These are phyloP conservation scores for Linnemannia zychae DNA, from an alignment of 192 early-diverging fungal genomes.

Conservation along the genomic window DNA sequence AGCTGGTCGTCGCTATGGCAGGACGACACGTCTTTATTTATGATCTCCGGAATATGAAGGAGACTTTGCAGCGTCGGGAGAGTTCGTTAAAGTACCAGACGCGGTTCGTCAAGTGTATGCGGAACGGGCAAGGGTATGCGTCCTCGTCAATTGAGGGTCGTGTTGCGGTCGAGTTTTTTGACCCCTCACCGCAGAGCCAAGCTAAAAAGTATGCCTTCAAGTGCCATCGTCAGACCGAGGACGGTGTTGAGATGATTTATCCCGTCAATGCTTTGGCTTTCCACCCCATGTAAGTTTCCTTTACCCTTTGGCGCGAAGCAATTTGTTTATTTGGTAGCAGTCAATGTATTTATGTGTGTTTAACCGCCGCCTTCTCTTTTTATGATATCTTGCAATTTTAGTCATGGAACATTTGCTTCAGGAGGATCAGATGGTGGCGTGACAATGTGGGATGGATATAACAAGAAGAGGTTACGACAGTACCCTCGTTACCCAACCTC, in stretches of 20 bases:
- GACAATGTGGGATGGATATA: constrained; percentile 92
- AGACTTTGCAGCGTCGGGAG: constrained; percentile 78
- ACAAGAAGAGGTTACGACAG: constrained; percentile 89
- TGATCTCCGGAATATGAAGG: constrained; percentile 87
- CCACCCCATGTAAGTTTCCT: constrained; percentile 80
- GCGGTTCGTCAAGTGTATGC: constrained; percentile 85
- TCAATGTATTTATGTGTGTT: neutral
- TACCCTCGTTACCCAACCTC: constrained; percentile 87
- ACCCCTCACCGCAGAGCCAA: constrained; percentile 73
- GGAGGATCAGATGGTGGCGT: constrained; percentile 95
- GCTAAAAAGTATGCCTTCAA: constrained; percentile 96
- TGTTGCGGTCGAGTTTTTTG: constrained; percentile 94
- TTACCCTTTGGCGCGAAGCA: neutral
- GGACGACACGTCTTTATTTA: constrained; percentile 83
- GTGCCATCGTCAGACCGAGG: constrained; percentile 87
- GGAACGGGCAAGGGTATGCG: constrained; percentile 90
- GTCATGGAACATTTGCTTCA: constrained; percentile 94
- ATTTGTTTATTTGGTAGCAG: neutral
- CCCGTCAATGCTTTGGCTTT: constrained; percentile 95
- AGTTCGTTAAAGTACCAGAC: constrained; percentile 93
- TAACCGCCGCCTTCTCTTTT: neutral
- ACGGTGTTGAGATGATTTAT: constrained; percentile 88
- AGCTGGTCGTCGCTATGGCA: constrained; percentile 87
- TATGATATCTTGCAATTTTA: constrained; percentile 22
- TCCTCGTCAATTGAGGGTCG: constrained; percentile 95